Evolutionary conservation across 2,329 filamentous ascomycete genomes (phyloP), one percentile per base, ranked within the genome.

Genomic region (Dothideomycetes sp.): DNA sequence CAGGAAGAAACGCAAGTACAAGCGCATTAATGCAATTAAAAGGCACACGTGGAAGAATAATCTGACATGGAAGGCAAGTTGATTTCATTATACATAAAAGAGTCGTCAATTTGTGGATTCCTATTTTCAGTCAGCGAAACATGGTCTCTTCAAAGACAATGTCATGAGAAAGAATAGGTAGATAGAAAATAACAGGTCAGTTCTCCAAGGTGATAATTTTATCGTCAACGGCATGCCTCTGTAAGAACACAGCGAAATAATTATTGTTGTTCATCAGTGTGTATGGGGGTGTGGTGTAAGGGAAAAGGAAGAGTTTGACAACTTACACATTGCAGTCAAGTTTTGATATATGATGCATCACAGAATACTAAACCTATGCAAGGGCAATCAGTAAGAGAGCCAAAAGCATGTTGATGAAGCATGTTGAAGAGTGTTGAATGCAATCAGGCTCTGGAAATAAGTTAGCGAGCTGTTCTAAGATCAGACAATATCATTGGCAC

Each of bases 221-320:
- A 64, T 77, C 73, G 64, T 74, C 74, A 78, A 71, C 52, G 64
- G 63, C 56, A 56, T 52, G 64, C 56, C 70, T 76, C 73, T 60
- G 74, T 63, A 76, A 77, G 70, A 78, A 76, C 71, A 77, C 73
- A 78, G 74, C 72, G 69, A 76, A 69, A 69, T 65, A 65, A 59
- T 64, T 27, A 30, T 60, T 46, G 30, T 63, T 66, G 60, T 67
- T 78, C 74, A 78, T 79, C 75, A 78, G 31, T 23, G 13, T 63
- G 50, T 24, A 5, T 35, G 44, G 45, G 23, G 28, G 24, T 24
- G 16, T 17, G 20, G 5, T 33, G 44, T 43, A 29, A 24, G 22
- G 22, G 16, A 15, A 12, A 34, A 13, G n/a, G n/a, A 30, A 32
- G 13, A 12, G 23, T 43, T 54, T 4, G 20, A 37, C 16, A 20